These are phyloP conservation scores for Nicotiana obtusifolia DNA, from an alignment of 257 asterid species.

Conservation along the genomic window DNA sequence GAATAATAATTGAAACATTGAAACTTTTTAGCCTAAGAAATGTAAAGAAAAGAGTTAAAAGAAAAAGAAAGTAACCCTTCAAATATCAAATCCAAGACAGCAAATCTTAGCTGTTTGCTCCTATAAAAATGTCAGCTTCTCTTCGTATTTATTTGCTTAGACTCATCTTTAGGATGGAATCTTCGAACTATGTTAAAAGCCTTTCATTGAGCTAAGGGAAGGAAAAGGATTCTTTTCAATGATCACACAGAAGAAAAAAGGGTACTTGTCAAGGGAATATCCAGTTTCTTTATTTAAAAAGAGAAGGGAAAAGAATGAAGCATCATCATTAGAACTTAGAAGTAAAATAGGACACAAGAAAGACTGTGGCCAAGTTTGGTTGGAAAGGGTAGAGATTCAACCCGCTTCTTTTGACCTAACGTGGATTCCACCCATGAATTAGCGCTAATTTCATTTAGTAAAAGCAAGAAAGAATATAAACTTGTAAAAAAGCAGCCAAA, in stretches of 20 bases:
- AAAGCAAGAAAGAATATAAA: neutral
- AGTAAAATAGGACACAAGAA: constrained; percentile 26
- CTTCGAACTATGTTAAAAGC: constrained; percentile 29
- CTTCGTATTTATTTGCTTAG: constrained; percentile 32
- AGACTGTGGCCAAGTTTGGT: constrained; percentile 21
- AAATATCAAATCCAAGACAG: constrained; percentile 40
- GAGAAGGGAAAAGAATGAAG: constrained; percentile 13
- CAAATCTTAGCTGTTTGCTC: constrained; percentile 53
- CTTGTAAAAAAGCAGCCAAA: too few species aligned
- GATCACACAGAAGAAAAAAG: constrained; percentile 16
- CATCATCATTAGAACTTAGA: constrained; percentile 40
- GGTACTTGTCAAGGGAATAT: constrained; percentile 16
- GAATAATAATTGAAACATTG: constrained; percentile 52
- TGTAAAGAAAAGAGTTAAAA: neutral
- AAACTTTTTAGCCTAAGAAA: constrained; percentile 33
- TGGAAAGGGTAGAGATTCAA: constrained; percentile 13
- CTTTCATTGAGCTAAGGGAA: constrained; percentile 26
- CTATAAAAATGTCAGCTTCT: constrained; percentile 33
- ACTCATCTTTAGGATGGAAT: constrained; percentile 55
- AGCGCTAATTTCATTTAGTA: neutral
- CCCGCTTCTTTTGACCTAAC: constrained; percentile 27
- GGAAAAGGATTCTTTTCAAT: constrained; percentile 1
- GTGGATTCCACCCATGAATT: constrained; percentile 16
- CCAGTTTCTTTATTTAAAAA: constrained; percentile 12
- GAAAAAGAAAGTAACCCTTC: neutral